Evolutionary conservation across 192 early-diverging fungal species (phyloP), one percentile per base, ranked within the genome.

Genomic region (Dissophora globulifera): DNA sequence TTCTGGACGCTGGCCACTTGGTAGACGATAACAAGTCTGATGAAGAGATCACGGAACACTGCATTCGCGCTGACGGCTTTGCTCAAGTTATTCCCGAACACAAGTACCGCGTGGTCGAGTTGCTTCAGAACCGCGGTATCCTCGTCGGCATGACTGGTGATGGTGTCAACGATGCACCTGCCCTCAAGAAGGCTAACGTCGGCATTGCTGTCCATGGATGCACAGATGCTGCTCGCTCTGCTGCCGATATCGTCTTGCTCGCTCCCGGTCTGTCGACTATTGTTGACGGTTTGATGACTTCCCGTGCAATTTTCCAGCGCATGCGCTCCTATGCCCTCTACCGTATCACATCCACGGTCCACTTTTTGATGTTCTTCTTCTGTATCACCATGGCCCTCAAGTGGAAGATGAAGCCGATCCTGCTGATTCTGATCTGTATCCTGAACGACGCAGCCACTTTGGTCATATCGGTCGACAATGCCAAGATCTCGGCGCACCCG

Each of bases 121-220:
- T 96, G 46, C 82, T 98, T 35, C 95, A 98, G 81, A 91, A 94
- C 38, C 87, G 91, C 63, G 91, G 90, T 20, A 74, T 89, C 20
- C 72, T 93, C 15, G 92, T 94, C 52, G 93, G 93, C 61, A 97
- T 98, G 95, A 97, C 96, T 40, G 96, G 96, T 74, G 96, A 96
- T 82, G 94, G 94, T 80, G 93, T 96, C 48, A 98, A 98, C 71
- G 96, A 98, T 79, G 96, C 96, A 11, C 96, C 96, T n/a, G 96
- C 96, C 27, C 82, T 98, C 26, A 97, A 97, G 83, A 96, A 97
- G 85, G 94, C 95, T 48, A 93, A 97, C 74, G 95, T 98, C 58
- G 95, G 96, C 62, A 98, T 98, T 82, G 96, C 96, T 54, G 94
- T 98, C 49, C 89, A 95, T 51, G 94, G 93, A 51, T 94, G 94